These are phyloP conservation scores for Cutaneotrichosporon sp. DNA, from an alignment of 1,284 basidiomycete genomes.

Conservation along the genomic window DNA sequence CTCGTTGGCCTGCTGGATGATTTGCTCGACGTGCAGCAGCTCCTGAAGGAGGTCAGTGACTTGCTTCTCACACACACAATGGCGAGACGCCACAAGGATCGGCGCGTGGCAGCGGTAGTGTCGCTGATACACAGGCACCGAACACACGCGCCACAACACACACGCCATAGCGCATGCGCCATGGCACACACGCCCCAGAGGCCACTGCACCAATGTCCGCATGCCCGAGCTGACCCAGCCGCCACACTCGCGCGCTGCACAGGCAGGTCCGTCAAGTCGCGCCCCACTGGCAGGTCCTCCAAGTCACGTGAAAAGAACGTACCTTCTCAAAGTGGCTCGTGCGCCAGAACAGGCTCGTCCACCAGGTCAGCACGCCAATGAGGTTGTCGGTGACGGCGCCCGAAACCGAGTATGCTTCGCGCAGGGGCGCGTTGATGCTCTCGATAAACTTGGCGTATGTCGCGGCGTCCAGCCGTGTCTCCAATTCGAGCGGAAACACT, in stretches of 20 bases:
- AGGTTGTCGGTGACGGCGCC: constrained; percentile 48
- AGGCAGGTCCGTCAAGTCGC: too few relatives aligned
- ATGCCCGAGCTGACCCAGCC: too few relatives aligned
- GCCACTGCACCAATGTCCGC: too few relatives aligned
- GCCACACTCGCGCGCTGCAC: too few relatives aligned
- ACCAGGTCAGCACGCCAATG: constrained; percentile 48
- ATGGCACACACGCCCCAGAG: too few relatives aligned
- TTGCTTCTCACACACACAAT: neutral
- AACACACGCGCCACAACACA: too few relatives aligned
- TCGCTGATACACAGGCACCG: too few relatives aligned
- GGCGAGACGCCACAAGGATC: too few relatives aligned
- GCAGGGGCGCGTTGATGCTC: constrained; percentile 45
- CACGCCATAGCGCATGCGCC: too few relatives aligned
- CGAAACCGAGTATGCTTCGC: constrained; percentile 45
- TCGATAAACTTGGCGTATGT: constrained; percentile 45
- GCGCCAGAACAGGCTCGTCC: constrained; percentile 46
- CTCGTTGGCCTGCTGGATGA: constrained; percentile 45
- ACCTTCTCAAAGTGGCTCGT: constrained; percentile 49
- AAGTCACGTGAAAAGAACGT: constrained; percentile 14
- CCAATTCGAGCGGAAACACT: constrained; percentile 49
- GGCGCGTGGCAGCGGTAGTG: too few relatives aligned
- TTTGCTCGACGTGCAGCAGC: constrained; percentile 38
- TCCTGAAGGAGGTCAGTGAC: constrained; percentile 31
- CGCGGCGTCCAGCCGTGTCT: constrained; percentile 42
- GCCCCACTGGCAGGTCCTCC: too few relatives aligned